Conservation (phyloP, 1,284 basidiomycete species). For the Pseudozyma thailandica region DNA sequence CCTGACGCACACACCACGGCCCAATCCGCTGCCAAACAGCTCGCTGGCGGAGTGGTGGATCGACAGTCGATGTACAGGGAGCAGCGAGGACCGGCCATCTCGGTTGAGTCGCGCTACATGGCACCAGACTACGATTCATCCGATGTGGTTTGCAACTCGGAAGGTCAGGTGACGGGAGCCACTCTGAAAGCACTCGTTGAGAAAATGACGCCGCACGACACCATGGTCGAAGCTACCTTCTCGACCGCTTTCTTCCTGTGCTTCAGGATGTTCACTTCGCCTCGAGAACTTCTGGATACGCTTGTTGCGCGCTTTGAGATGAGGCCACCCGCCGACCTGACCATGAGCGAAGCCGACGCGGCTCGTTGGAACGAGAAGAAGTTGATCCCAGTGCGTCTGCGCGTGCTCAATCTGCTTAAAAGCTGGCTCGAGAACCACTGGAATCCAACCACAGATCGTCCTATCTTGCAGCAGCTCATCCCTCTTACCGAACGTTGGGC, state of each 20-base stretch:
- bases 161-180: constrained; percentile 89
- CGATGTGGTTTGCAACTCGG: constrained; percentile 88
- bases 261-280: constrained; percentile 90
- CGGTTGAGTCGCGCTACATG: constrained; percentile 45
- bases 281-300: constrained; percentile 78
- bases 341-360: constrained; percentile 74
- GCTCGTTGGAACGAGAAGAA: constrained; percentile 85
- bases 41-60: constrained; percentile 29
- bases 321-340: constrained; percentile 66
- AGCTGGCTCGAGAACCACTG: constrained; percentile 92
- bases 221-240: constrained; percentile 81
- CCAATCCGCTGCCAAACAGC: constrained; percentile 34
- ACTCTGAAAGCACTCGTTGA: constrained; percentile 88
- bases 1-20: constrained; percentile 42
- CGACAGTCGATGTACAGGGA: constrained; percentile 44
- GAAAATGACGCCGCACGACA: constrained; percentile 95
- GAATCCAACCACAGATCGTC: constrained; percentile 73
- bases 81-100: constrained; percentile 21
- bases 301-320: constrained; percentile 86
- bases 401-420: constrained; percentile 91
- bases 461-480: constrained; percentile 73
- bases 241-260: constrained; percentile 91
- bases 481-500: constrained; percentile 75
- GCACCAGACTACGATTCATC: constrained; percentile 71
- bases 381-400: constrained; percentile 84